Evolutionary conservation across 2,329 filamentous ascomycete genomes (phyloP), one percentile per base, ranked within the genome.

Genomic region (Sporothrix sp.): DNA sequence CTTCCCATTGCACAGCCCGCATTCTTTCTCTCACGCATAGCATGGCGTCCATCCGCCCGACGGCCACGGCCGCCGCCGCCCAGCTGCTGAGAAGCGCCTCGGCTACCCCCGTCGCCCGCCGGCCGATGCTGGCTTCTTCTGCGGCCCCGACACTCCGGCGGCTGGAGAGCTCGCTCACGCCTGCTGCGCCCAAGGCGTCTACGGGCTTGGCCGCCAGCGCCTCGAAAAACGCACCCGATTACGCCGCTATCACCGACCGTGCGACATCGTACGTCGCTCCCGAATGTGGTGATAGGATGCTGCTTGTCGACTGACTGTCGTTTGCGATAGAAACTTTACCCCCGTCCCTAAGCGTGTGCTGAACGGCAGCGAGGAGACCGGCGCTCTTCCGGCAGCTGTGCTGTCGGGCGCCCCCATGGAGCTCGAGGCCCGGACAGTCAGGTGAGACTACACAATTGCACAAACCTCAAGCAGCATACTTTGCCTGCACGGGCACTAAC

Each of bases 391-490:
- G 47, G 93, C 91, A 23, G 88, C 89, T 54, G 79, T 93, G 25
- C 75, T 96, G 28, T 97, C 93, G 3, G 93, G 91, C 46, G 93
- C 93, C 42, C 94, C 93, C 27, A 79, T 90, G 51, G 94, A 98
- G 66, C 79, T 98, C 16, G 90, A 98, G 72, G 90, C 87, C 56
- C 82, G 93, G 60, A 91, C 86, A 60, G 94, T 97, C 61, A 85
- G 91, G 90, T 96, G 82, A 56, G 76, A 63, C 32, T 50, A n/a
- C 33, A 33, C 30, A 7, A 10, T 16, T n/a, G n/a, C n/a, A n/a
- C n/a, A n/a, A n/a, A n/a, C n/a, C n/a, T n/a, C n/a, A n/a, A n/a
- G n/a, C n/a, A n/a, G n/a, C n/a, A n/a, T n/a, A n/a, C n/a, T n/a
- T n/a, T n/a, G n/a, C n/a, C n/a, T n/a, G n/a, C n/a, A n/a, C n/a